Base-by-base conservation (phyloP, 805 yeast species). In the Cyberlindnera mississippiensis region DNA sequence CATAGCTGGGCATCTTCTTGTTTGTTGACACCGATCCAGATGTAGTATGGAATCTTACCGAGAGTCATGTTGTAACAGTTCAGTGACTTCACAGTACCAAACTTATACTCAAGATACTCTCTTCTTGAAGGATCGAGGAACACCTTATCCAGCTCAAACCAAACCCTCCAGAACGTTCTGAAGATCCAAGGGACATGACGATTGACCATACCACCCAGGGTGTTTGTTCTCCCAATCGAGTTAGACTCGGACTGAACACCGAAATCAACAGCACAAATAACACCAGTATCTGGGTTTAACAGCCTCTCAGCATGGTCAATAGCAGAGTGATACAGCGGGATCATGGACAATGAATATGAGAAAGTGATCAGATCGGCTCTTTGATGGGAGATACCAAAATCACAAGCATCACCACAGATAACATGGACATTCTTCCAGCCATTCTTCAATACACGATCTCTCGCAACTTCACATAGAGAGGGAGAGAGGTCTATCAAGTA, bases 71-170 rank as follows among this genome's bases (percentile, higher is more conserved):
- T 86, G 67, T 76, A 75, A 44, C 77, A 63, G 59, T 86, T 85
- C 52, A 83, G 61, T 4, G 88, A 76, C 64, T 86, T 85, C 56
- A 86, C 64, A 16, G 95, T 86, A 26, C 95, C 95, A 55, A 85
- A 85, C 55, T 76, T 75, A 64, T 86, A 84, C 62, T 85, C 95
- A 54, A 86, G 71, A 63, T 85, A 85, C 56, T 82, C 88, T 65
- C 95, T 77, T 66, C 95, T 77, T 7, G 88, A 75, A 26, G 89
- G 79, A 57, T 85, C 95, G 51, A 85, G 71, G 54, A 78, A 82
- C 3, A 85, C 95, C 42, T 81, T 74, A 62, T 85, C 95, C 40
- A 82, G 82, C 62, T 85, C 95, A 61, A 86, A 85, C 95, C 95
- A 86, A 33, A 82, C 67, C 57, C 89, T 74, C 95, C 95, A 85